These are phyloP conservation scores for Cladobotryum mycophilum DNA, from an alignment of 2,329 filamentous ascomycete genomes.

Conservation along the genomic window DNA sequence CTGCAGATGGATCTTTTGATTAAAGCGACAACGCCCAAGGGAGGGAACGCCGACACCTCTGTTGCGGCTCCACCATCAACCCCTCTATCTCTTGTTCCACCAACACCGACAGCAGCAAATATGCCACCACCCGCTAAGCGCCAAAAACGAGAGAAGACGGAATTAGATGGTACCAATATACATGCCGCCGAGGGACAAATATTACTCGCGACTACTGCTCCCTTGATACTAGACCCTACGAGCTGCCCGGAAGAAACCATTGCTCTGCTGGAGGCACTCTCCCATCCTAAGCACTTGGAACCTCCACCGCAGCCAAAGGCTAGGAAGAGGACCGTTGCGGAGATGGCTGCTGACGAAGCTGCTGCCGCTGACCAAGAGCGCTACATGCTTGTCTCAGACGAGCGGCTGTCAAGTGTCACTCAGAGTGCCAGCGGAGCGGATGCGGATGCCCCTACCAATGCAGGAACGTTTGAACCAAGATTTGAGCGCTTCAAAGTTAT, in stretches of 20 bases:
- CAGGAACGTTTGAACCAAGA: constrained; percentile 70
- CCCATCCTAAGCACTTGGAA: constrained; percentile 71
- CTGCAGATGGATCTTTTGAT: constrained; percentile 69
- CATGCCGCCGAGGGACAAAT: constrained; percentile 71
- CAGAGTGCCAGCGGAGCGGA: constrained; percentile 55
- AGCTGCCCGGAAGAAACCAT: constrained; percentile 63
- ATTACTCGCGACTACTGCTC: constrained; percentile 64
- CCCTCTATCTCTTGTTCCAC: constrained; percentile 52
- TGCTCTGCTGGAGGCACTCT: constrained; percentile 61
- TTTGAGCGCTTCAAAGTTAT: constrained; percentile 92
- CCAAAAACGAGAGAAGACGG: constrained; percentile 64
- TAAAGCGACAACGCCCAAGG: constrained; percentile 64
- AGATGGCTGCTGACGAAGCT: constrained; percentile 92
- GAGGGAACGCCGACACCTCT: constrained; percentile 25
- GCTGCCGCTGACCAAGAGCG: constrained; percentile 82
- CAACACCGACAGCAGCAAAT: constrained; percentile 54
- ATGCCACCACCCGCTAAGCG: constrained; percentile 59
- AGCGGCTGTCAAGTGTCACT: constrained; percentile 60
- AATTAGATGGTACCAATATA: constrained; percentile 68
- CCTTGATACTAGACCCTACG: constrained; percentile 72
- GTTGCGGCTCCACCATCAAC: constrained; percentile 61
- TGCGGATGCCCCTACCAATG: constrained; percentile 64
- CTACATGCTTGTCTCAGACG: constrained; percentile 89
- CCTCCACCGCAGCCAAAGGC: constrained; percentile 78
- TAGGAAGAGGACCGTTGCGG: constrained; percentile 87